Conservation (phyloP, 768 basidiomycete genomes). For the Leucocoprinus leucothites region DNA sequence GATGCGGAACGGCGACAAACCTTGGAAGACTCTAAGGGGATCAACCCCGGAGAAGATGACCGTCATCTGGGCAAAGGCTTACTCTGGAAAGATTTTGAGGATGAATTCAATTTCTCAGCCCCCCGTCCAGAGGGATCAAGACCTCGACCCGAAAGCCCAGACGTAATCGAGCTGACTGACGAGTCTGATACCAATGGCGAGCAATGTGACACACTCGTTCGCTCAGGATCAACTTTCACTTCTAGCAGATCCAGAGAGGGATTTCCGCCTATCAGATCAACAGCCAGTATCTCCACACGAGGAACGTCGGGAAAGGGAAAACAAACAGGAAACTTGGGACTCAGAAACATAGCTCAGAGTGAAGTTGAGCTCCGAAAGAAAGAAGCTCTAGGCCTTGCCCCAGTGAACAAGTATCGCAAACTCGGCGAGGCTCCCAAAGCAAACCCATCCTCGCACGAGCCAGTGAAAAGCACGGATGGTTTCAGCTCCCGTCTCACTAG, state of each 20-base stretch:
- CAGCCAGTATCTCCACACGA: background rate
- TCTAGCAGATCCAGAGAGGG: background rate
- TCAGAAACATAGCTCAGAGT: constrained; percentile 24
- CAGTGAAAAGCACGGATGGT: background rate
- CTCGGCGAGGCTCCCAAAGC: constrained; percentile 18
- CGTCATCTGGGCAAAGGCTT: constrained; percentile 33
- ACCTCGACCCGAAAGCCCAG: background rate
- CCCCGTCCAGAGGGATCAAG: background rate
- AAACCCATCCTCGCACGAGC: background rate
- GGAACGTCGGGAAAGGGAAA: constrained; percentile 10
- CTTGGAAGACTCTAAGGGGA: constrained; percentile 44
- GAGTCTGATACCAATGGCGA: constrained; percentile 19
- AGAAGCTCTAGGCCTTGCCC: constrained; percentile 40
- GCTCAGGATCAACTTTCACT: constrained; percentile 32
- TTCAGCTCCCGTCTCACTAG: background rate
- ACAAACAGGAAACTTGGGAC: background rate
- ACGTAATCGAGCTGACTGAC: constrained; percentile 11
- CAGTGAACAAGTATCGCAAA: constrained; percentile 23
- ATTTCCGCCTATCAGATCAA: background rate
- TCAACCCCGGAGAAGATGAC: constrained; percentile 34
- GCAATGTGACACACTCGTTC: constrained; percentile 24
- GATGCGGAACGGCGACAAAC: constrained; percentile 48
- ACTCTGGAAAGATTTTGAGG: constrained; percentile 42
- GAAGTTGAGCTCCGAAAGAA: constrained; percentile 45
- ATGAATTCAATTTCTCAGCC: constrained; percentile 45